A percentile compares a stretch with the other conserved stretches of the same genome.
These are phyloP conservation scores for Colletotrichum euphorbiae DNA, from an alignment of 2,329 filamentous ascomycete genomes.

Conservation along the genomic window DNA sequence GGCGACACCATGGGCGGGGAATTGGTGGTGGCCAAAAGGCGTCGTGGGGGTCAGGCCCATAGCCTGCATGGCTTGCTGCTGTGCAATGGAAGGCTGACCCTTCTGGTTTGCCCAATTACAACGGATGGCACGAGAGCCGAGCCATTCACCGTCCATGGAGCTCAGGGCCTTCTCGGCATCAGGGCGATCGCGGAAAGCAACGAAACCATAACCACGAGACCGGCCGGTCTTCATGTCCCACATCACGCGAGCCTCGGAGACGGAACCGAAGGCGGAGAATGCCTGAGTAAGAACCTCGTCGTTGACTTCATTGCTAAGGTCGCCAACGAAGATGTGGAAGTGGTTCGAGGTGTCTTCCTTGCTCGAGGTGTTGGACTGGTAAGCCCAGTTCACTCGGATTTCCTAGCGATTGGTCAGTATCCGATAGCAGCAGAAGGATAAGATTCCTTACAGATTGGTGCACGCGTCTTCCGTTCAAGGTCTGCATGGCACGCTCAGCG, in stretches of 20 bases:
- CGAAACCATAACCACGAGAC: constrained; percentile 96
- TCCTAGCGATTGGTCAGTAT: constrained; percentile 69
- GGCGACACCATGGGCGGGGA: constrained; percentile 94
- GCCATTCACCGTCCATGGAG: constrained; percentile 99
- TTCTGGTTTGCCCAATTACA: constrained; percentile 99
- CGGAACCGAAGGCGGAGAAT: constrained; percentile 94
- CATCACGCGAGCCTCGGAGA: constrained; percentile 99
- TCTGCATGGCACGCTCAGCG: constrained; percentile 97
- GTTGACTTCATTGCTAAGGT: constrained; percentile 98
- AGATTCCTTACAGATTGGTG: constrained; percentile 85
- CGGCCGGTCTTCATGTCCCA: constrained; percentile 99
- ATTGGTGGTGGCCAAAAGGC: constrained; percentile 96
- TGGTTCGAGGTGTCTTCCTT: constrained; percentile 99
- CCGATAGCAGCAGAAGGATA: constrained; percentile 16
- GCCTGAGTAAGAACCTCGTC: constrained; percentile 94
- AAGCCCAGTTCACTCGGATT: constrained; percentile 99
- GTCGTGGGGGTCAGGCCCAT: constrained; percentile 99
- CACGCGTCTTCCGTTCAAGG: constrained; percentile 92
- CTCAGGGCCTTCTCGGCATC: constrained; percentile 97
- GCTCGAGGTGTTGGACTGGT: constrained; percentile 92
- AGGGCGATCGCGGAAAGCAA: constrained; percentile 92
- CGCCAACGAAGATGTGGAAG: constrained; percentile 99
- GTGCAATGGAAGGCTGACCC: constrained; percentile 97
- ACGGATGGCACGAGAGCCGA: constrained; percentile 95
- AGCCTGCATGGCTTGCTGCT: constrained; percentile 95